A percentile compares a stretch with the other conserved stretches of the same genome.
phyloP scores from a whole-genome alignment of 371 early-diverging fungal genomes.

The Zychaea mexicana region DNA sequence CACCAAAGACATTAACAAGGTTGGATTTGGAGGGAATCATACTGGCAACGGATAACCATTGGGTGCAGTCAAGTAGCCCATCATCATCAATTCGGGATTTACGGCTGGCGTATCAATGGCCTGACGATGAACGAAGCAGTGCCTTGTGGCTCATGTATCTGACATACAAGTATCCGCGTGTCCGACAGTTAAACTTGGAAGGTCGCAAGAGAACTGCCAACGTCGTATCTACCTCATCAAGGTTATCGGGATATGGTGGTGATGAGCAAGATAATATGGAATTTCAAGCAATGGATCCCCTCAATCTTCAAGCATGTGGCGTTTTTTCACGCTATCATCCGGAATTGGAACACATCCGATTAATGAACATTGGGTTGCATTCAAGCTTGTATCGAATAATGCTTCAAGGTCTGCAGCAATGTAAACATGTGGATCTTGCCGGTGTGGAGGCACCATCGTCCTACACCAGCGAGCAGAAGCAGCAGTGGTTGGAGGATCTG shows the following conservation, averaged over 20 bases:
- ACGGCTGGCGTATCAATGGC: constrained; percentile 2
- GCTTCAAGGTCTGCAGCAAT: background rate
- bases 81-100: background rate
- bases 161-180: background rate
- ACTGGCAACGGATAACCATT: background rate
- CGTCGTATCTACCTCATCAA: background rate
- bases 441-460: background rate
- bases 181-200: background rate
- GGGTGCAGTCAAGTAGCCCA: background rate
- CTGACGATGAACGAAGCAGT: background rate
- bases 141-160: background rate
- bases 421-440: background rate
- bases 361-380: background rate
- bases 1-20: background rate
- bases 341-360: background rate
- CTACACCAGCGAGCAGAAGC: background rate
- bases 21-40: background rate
- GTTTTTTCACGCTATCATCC: background rate
- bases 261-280: background rate
- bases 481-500: background rate
- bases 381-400: background rate
- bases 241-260: background rate
- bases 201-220: background rate
- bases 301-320: background rate
- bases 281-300: background rate